Evolutionary conservation across 441 rosid genomes (phyloP).

Genomic region (Euphorbia celastroides): DNA sequence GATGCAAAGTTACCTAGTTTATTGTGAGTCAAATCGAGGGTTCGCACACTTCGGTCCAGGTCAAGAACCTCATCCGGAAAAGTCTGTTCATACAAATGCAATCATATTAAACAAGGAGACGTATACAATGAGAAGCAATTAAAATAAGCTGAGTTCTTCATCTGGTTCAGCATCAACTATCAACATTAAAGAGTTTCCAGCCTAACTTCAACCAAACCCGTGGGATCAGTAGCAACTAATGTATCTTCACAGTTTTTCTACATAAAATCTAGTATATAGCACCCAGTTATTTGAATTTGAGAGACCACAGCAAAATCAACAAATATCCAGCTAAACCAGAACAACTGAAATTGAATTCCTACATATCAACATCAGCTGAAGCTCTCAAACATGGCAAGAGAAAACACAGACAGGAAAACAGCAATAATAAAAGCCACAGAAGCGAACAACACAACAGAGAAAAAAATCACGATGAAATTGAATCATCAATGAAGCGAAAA

Average conservation of each 20-base stretch:
- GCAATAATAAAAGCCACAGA: neutral
- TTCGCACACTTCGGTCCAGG: constrained; percentile 67
- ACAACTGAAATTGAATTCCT: neutral
- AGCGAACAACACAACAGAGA: neutral
- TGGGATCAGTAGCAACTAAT: neutral
- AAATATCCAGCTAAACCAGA: neutral
- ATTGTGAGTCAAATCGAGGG: constrained; percentile 83
- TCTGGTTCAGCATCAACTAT: neutral
- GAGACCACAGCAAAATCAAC: neutral
- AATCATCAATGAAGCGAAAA: neutral
- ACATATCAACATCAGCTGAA: neutral
- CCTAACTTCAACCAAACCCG: neutral
- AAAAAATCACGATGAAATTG: neutral
- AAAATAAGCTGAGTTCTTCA: neutral
- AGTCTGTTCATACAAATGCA: constrained; percentile 39
- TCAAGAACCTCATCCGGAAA: constrained; percentile 78
- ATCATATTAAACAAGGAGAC: no score
- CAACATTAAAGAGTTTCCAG: neutral
- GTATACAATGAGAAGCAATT: neutral
- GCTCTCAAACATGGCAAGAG: neutral
- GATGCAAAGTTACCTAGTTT: constrained; percentile 50
- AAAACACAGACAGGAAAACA: neutral
- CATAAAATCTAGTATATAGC: neutral
- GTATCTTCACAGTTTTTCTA: neutral
- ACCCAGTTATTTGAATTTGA: neutral